Evolutionary conservation across 805 yeast species (phyloP), one percentile per base, ranked within the genome.

Genomic region (Candida manassasensis): DNA sequence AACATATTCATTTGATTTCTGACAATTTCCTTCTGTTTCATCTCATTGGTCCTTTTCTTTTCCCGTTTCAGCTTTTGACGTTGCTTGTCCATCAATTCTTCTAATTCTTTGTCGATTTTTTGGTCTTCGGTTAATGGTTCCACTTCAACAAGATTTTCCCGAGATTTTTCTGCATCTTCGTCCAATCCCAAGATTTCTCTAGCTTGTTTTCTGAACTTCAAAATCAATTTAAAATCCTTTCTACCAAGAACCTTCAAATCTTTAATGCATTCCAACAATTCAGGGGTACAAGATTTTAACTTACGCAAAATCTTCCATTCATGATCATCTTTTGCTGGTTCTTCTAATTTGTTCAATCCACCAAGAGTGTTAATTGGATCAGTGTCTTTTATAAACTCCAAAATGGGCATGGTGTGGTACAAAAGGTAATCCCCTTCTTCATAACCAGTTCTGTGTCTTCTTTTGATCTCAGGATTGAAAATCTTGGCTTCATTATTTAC

Each of bases 1-100:
- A 84, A 68, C 96, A 93, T 89, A 59, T 85, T 86, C 90, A 93
- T 81, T 64, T 93, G 97, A 84, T 87, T 81, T 66, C 97, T 77
- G 32, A 74, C 70, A 32, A 90, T 76, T 55, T 90, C 97, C 59
- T 84, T 85, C 57, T 87, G 96, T 52, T 86, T 87, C 43, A 60
- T 45, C 61, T 89, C 96, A 56, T 93, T 88, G 36, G 75, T 75
- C 48, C 71, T 79, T 58, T 96, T 81, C 59, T 81, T 85, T 47
- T 83, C 95, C 53, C 97, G 79, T 59, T 81, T 89, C 32, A 62
- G 63, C 47, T 78, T 77, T 44, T 79, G 71, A 47, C 77, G 73
- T 45, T 84, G 87, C 47, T 76, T 84, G 19, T 78, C 87, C 37
- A 79, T 73, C 47, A 89, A 61, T n/a, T 73, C 77, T 26, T 75